phyloP scores from a whole-genome alignment of 1,284 basidiomycete genomes.

The Xerocomus amazonicus region DNA sequence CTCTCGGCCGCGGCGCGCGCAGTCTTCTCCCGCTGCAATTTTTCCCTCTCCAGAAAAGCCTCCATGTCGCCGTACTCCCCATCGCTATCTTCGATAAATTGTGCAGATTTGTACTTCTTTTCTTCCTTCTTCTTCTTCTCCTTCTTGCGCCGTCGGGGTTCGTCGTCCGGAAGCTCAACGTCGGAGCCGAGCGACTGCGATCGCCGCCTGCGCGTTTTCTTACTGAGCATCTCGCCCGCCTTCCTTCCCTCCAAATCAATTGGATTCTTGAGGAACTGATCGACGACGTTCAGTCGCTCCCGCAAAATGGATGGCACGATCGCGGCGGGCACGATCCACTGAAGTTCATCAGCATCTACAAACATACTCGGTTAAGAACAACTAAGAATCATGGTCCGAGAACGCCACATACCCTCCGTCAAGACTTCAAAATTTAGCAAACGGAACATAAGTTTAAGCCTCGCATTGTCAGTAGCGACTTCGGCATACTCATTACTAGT shows the following conservation, averaged over 20 bases:
- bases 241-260: constrained; percentile 75
- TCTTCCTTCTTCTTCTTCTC: constrained; percentile 67
- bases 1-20: constrained; percentile 45
- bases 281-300: constrained; percentile 64
- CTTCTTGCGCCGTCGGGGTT: constrained; percentile 44
- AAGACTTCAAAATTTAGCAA: constrained; percentile 60
- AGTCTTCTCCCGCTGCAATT: constrained; percentile 48
- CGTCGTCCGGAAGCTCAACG: constrained; percentile 42
- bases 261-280: constrained; percentile 71
- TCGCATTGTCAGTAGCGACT: constrained; percentile 73
- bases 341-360: constrained; percentile 64
- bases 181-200: constrained; percentile 46
- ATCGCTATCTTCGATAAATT: constrained; percentile 89
- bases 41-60: constrained; percentile 77
- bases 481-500: constrained; percentile 67
- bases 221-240: constrained; percentile 59
- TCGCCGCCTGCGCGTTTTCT: constrained; percentile 52
- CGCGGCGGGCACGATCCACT: constrained; percentile 77
- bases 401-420: constrained; percentile 51
- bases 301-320: constrained; percentile 62
- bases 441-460: constrained; percentile 80
- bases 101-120: constrained; percentile 79
- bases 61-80: constrained; percentile 74
- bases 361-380: constrained; percentile 3
- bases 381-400: constrained; percentile 3